phyloP scores from a whole-genome alignment of 257 asterid species.

The Agastache rugosa region DNA sequence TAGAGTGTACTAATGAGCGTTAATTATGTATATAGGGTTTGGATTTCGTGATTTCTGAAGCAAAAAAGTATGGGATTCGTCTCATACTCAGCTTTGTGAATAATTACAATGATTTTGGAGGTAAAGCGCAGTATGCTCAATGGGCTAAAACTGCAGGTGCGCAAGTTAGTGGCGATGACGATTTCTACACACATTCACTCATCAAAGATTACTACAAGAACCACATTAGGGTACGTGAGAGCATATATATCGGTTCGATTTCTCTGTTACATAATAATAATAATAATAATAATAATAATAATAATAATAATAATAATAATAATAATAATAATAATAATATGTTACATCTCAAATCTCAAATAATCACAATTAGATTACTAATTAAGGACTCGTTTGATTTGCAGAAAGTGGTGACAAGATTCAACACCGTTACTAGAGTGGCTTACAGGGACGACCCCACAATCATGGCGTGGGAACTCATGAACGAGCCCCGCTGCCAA shows the following conservation, averaged over 20 bases:
- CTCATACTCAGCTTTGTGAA: slow-evolving; percentile 69
- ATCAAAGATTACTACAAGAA: slow-evolving; percentile 66
- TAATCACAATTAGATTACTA: neutral
- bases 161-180: slow-evolving; percentile 53
- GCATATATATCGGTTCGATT: too few relatives aligned
- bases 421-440: slow-evolving; percentile 56
- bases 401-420: slow-evolving; percentile 73
- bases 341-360: too few relatives aligned
- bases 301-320: too few relatives aligned
- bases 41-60: slow-evolving; percentile 72
- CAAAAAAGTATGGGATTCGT: slow-evolving; percentile 60
- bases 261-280: too few relatives aligned
- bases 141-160: slow-evolving; percentile 73
- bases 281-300: too few relatives aligned
- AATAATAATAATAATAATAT: too few relatives aligned
- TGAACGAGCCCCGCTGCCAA: slow-evolving; percentile 87
- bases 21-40: slow-evolving; percentile 46
- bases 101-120: slow-evolving; percentile 72
- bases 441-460: slow-evolving; percentile 69
- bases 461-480: slow-evolving; percentile 95
- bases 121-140: slow-evolving; percentile 54
- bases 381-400: neutral
- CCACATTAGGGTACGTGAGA: slow-evolving; percentile 56
- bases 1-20: too few relatives aligned
- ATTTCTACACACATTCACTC: slow-evolving; percentile 68